Base-by-base conservation (phyloP, 2,329 filamentous ascomycete genomes). In the Bertia moriformis region DNA sequence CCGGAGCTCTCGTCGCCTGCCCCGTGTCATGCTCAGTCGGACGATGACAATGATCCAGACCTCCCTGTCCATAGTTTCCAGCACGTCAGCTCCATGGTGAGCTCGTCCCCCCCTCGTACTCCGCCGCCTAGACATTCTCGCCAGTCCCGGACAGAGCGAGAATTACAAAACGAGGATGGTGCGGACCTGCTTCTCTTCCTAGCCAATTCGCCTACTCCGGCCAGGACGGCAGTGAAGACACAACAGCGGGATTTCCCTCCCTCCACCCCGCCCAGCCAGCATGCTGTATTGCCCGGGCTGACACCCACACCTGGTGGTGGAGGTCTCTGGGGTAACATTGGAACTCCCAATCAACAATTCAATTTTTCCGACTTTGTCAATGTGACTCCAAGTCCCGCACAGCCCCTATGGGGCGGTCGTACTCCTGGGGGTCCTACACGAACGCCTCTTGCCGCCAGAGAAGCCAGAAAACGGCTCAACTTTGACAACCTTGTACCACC, bases 331-430 rank as follows among this genome's bases (percentile, higher is more conserved):
- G 60, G 70, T 69, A 67, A 68, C 40, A 70, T 76, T 22, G 62
- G 59, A 40, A 79, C 74, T 3, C 74, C 74, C 1, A 68, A 65
- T 18, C 70, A 71, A 44, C 72, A 69, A 39, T 72, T 80, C 58
- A 78, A 78, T 52, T 78, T 79, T 52, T 69, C 72, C 30, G 75
- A 80, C 48, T 80, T 78, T 49, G 66, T 78, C 46, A 78, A 79
- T 53, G 70, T 79, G 47, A 75, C 74, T 4, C 75, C 75, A 1
- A 77, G 71, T 45, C 75, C 75, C 17, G 75, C 71, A 14, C 75
- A 79, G 54, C 65, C 60, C 15, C 61, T 64, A 3, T 78, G 72
- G 70, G 32, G 32, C 10, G 15, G 32, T 15, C 32, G 32, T 13
- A 35, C 32, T 7, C 32, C 32, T 35, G 32, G 32, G 7, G 15